A percentile compares a stretch with the other conserved stretches of the same genome.
Conservation (phyloP, 768 basidiomycete species). For the Rhodotorula graminis region DNA sequence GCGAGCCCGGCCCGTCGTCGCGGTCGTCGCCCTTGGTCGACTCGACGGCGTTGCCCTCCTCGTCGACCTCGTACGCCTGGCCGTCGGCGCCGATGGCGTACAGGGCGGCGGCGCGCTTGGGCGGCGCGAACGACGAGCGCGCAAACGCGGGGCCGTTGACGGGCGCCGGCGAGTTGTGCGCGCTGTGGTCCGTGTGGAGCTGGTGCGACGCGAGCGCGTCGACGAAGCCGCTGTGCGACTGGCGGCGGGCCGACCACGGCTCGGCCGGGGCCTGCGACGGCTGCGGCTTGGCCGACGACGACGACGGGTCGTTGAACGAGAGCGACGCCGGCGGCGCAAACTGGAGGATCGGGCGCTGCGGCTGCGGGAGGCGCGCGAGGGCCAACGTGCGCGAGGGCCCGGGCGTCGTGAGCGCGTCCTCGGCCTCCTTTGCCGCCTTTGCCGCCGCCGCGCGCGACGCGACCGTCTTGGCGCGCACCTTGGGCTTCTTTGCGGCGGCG, state of each 20-base stretch:
- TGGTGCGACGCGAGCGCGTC: neutral
- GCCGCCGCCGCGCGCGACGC: too few species aligned
- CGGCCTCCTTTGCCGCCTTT: too few species aligned
- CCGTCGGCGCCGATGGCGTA: neutral
- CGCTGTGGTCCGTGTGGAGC: neutral
- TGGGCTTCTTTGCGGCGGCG: neutral
- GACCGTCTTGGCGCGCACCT: too few species aligned
- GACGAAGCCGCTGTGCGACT: neutral
- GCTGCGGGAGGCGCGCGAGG: too few species aligned
- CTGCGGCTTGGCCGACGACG: too few species aligned
- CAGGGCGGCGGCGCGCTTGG: neutral
- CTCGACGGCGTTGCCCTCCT: neutral
- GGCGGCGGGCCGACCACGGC: neutral
- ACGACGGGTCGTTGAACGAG: too few species aligned
- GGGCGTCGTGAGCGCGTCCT: too few species aligned
- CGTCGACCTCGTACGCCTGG: constrained; percentile 4
- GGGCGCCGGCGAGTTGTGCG: neutral
- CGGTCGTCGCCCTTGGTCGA: too few species aligned
- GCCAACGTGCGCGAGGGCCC: too few species aligned
- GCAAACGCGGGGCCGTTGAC: neutral
- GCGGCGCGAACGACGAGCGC: neutral
- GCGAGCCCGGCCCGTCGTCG: neutral
- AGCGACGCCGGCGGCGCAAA: too few species aligned
- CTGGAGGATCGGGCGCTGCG: too few species aligned
- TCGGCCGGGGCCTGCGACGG: too few species aligned